Conservation (phyloP, 164 flowering plant species). For the Aristolochia fimbriata region DNA sequence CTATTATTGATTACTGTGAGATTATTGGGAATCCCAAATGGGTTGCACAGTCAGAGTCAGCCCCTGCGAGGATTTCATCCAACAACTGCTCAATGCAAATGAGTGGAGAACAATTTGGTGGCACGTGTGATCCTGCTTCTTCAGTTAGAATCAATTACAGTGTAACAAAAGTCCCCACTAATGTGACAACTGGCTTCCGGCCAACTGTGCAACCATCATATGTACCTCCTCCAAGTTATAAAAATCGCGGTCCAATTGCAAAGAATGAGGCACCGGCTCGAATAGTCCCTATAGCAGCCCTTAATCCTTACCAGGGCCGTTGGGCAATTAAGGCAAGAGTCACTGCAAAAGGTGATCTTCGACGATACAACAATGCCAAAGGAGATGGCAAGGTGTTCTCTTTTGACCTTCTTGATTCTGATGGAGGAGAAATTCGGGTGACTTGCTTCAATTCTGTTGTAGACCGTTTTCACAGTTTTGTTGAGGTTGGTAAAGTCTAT, state of each 20-base stretch:
- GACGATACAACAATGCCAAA: constrained; percentile 86
- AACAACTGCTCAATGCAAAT: constrained; percentile 12
- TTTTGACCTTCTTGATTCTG: constrained; percentile 92
- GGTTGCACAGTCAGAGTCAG: constrained; percentile 20
- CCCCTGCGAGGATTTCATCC: constrained; percentile 21
- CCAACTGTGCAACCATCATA: constrained; percentile 81
- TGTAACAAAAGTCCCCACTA: constrained; percentile 15
- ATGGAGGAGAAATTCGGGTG: constrained; percentile 93
- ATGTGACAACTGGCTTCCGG: constrained; percentile 30
- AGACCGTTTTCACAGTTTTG: constrained; percentile 69
- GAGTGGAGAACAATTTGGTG: background rate
- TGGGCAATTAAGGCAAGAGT: constrained; percentile 99
- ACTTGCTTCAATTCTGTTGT: constrained; percentile 94
- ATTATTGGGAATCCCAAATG: constrained; percentile 68
- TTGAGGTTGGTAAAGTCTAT: constrained; percentile 85
- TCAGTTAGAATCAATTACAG: background rate
- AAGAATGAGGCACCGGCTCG: constrained; percentile 96
- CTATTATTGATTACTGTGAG: constrained; percentile 65
- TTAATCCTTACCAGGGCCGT: constrained; percentile 95
- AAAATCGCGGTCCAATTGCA: constrained; percentile 61
- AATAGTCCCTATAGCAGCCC: constrained; percentile 77
- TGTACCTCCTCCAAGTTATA: constrained; percentile 83
- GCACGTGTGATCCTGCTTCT: background rate
- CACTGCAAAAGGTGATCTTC: constrained; percentile 89
- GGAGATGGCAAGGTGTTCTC: constrained; percentile 99